Evolutionary conservation across 805 yeast species (phyloP).

Genomic region (Ascoidea tarda): DNA sequence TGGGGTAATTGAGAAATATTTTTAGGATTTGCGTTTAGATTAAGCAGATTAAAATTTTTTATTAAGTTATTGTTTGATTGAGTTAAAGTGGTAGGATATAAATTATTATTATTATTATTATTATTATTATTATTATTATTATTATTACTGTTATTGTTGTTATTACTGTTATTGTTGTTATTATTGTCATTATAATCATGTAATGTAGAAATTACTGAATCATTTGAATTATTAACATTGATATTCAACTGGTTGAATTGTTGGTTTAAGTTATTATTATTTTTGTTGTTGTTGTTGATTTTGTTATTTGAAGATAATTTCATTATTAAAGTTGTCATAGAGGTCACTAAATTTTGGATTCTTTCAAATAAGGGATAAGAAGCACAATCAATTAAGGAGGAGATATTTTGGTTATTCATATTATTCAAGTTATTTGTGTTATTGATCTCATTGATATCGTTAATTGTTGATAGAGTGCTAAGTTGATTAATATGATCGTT

Average conservation of each 20-base stretch:
- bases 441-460: too few relatives aligned
- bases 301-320: slow-evolving; percentile 8
- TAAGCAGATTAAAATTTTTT: neutral
- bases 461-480: neutral
- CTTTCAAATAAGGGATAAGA: slow-evolving; percentile 15
- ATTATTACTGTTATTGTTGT: neutral
- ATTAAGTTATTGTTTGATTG: neutral
- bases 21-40: neutral
- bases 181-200: neutral
- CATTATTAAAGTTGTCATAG: slow-evolving; percentile 20
- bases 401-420: too few relatives aligned
- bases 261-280: slow-evolving; percentile 1
- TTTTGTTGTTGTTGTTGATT: slow-evolving; percentile 5
- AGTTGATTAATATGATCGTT: neutral
- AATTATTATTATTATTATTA: neutral
- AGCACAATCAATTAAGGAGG: slow-evolving; percentile 17
- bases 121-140: neutral
- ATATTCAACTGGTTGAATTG: neutral
- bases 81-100: neutral
- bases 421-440: neutral
- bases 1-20: neutral
- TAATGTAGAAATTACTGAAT: slow-evolving; percentile 4
- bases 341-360: slow-evolving; percentile 19
- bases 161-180: neutral
- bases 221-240: slow-evolving; percentile 10